Conservation (phyloP, 768 basidiomycete species). For the Rhodotorula diobovata region DNA sequence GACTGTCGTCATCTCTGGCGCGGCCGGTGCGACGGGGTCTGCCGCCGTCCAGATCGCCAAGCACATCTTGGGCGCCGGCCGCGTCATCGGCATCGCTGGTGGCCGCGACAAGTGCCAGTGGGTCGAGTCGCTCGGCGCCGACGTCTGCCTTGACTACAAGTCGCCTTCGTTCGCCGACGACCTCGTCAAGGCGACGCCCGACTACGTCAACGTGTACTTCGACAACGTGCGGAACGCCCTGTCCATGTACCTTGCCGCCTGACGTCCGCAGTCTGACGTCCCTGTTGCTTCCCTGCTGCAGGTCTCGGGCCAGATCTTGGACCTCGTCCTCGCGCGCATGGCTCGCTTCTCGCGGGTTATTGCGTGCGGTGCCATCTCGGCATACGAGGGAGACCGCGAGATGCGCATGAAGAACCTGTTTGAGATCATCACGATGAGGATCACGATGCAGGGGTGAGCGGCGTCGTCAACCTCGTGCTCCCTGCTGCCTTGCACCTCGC, state of each 20-base stretch:
- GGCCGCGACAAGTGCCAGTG: constrained; percentile 45
- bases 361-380: constrained; percentile 37
- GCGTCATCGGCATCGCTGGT: constrained; percentile 46
- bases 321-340: constrained; percentile 38
- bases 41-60: constrained; percentile 44
- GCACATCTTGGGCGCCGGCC: constrained; percentile 44
- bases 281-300: no score
- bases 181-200: constrained; percentile 29
- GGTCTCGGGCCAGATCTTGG: constrained; percentile 40
- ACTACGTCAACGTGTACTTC: constrained; percentile 20
- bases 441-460: constrained; percentile 30
- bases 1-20: constrained; percentile 44
- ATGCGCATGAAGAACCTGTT: constrained; percentile 36
- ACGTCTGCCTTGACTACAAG: constrained; percentile 47
- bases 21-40: constrained; percentile 42
- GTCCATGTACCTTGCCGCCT: no score
- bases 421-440: constrained; percentile 41
- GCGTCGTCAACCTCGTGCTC: no score
- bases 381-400: constrained; percentile 24
- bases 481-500: no score
- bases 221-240: neutral
- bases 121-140: constrained; percentile 47
- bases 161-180: constrained; percentile 32
- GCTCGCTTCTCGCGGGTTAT: constrained; percentile 38
- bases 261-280: no score